A percentile compares a stretch with the other conserved stretches of the same genome.
Conservation (phyloP, 495 filamentous ascomycete species). For the Annulohypoxylon stygium region DNA sequence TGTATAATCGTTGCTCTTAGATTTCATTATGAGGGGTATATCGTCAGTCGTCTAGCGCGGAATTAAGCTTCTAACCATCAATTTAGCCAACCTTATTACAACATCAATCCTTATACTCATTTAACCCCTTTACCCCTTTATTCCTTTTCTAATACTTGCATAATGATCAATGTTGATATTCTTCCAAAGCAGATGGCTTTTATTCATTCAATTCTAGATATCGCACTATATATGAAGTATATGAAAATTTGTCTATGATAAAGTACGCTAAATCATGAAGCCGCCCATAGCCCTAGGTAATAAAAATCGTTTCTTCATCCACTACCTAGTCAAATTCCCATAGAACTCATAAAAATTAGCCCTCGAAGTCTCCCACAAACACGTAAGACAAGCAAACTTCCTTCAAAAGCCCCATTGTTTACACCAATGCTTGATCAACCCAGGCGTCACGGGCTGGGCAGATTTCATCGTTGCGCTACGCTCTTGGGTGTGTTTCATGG, state of each 20-base stretch:
- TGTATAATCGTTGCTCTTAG: no score
- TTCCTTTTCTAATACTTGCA: background rate
- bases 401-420: constrained; percentile 60
- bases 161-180: background rate
- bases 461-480: constrained; percentile 55
- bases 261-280: constrained; percentile 1
- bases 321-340: background rate
- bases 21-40: background rate
- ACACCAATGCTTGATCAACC: constrained; percentile 65
- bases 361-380: background rate
- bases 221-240: no score
- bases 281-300: background rate
- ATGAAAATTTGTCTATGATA: constrained; percentile 2
- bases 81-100: background rate
- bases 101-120: background rate
- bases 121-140: background rate
- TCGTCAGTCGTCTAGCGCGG: background rate
- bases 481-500: constrained; percentile 52
- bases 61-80: background rate
- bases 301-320: background rate
- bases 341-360: background rate
- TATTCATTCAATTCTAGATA: no score
- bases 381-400: background rate
- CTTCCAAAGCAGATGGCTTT: background rate
- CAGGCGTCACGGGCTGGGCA: constrained; percentile 54